A percentile compares a stretch with the other conserved stretches of the same genome.
phyloP scores from a whole-genome alignment of 73 alveolate species.

The Uronychia setigera region DNA sequence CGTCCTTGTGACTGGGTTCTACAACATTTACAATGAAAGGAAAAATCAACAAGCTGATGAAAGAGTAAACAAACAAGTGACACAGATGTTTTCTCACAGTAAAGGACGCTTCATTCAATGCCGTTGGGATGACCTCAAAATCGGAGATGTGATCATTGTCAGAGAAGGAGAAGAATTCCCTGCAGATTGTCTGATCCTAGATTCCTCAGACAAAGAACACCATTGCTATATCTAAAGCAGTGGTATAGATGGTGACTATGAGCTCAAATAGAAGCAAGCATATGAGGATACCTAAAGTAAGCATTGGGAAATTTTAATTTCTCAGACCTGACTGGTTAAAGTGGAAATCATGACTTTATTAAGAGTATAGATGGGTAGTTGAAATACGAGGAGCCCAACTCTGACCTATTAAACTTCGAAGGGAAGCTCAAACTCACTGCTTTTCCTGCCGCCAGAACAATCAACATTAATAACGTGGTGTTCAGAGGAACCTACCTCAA shows the following conservation, averaged over 20 bases:
- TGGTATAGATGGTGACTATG: conserved; percentile 22
- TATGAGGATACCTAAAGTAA: conserved; percentile 54
- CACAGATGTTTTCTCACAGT: conserved; percentile 11
- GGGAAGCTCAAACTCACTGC: conserved; percentile 83
- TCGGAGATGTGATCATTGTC: conserved; percentile 77
- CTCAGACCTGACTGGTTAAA: conserved; percentile 31
- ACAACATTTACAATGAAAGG: not conserved
- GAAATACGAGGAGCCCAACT: conserved; percentile 86
- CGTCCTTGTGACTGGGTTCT: not conserved
- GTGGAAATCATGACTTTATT: conserved; percentile 50
- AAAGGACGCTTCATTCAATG: conserved; percentile 15
- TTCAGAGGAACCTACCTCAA: conserved; percentile 43
- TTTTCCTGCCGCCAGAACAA: conserved; percentile 80
- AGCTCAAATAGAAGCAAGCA: conserved; percentile 12
- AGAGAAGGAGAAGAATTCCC: conserved; percentile 82
- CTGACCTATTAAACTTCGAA: conserved; percentile 72
- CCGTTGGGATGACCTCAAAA: conserved; percentile 60
- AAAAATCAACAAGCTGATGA: not conserved
- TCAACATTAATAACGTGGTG: conserved; percentile 56
- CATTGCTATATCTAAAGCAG: conserved; percentile 48
- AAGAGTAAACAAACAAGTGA: conserved; percentile 21
- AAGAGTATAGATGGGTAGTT: conserved; percentile 78
- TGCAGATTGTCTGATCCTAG: conserved; percentile 60
- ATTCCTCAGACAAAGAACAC: conserved; percentile 32
- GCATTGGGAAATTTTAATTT: not conserved